A percentile compares a stretch with the other conserved stretches of the same genome.
phyloP scores from a whole-genome alignment of 805 yeast genomes.

The Ogataea naganishii region DNA sequence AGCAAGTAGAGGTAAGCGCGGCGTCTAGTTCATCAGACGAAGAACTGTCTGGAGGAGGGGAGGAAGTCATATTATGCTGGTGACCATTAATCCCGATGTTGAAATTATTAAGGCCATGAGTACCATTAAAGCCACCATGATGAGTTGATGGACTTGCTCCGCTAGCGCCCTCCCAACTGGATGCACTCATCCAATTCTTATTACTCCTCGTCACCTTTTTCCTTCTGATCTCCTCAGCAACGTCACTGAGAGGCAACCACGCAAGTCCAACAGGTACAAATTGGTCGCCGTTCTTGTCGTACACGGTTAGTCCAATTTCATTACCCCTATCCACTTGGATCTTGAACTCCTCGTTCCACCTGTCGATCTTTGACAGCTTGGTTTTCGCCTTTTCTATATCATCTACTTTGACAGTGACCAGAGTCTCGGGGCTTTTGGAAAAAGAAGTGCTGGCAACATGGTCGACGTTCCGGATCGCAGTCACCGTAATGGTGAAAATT shows the following conservation, averaged over 20 bases:
- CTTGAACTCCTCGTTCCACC: conserved; percentile 77
- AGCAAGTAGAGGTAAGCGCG: conserved; percentile 49
- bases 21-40: conserved; percentile 6
- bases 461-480: conserved; percentile 81
- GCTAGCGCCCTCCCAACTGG: conserved; percentile 30
- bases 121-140: not conserved
- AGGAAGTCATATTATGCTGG: conserved; percentile 8
- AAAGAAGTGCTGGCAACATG: conserved; percentile 83
- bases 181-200: conserved; percentile 86
- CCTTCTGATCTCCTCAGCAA: conserved; percentile 91
- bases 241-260: conserved; percentile 86
- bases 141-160: conserved; percentile 2
- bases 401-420: conserved; percentile 74
- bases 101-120: not conserved
- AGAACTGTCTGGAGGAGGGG: conserved; percentile 8
- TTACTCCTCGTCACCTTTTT: conserved; percentile 66
- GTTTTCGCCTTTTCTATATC: conserved; percentile 79
- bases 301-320: conserved; percentile 82
- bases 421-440: conserved; percentile 71
- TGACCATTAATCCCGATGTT: conserved; percentile 1
- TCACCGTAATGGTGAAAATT: conserved; percentile 58
- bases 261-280: conserved; percentile 83
- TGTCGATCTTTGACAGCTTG: conserved; percentile 63
- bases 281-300: conserved; percentile 63
- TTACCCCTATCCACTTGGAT: conserved; percentile 84